Evolutionary conservation across 2,329 filamentous ascomycete genomes (phyloP), one percentile per base, ranked within the genome.

Genomic region (Hymenoscyphus albidus): DNA sequence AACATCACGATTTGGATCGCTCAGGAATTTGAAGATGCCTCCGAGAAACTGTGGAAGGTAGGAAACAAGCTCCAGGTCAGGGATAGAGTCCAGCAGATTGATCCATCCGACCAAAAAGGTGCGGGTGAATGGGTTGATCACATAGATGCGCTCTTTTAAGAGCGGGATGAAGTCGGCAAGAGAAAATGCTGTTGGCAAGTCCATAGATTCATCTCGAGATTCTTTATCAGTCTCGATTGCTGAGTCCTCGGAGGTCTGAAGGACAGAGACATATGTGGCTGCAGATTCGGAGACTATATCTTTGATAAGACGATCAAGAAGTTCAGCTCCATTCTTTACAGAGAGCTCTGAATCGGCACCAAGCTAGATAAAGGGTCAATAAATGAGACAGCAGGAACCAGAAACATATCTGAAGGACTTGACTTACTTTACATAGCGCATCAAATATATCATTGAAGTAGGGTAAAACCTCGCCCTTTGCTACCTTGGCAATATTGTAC

Each of bases 401-500:
- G 18, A 12, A n/a, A 51, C 22, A 27, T 3, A 27, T 22, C 12
- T 10, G n/a, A n/a, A n/a, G 10, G 62, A 16, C 39, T 65, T 56
- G 12, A 62, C 79, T 68, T 80, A 96, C 93, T 85, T 97, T 98
- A 81, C 93, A 97, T 62, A 99, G 81, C 27, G 95, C 93, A 80
- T 99, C 95, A 75, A 99, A 99, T 68, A 99, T 95, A 73, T 96
- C 91, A 78, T 99, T 99, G 79, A 99, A 99, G 81, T 97, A 99
- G 51, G 96, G 86, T 69, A 99, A 79, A 22, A 99, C 95, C 78
- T 99, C 95, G 44, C 96, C 95, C 79, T 99, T 99, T 66, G 94
- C 95, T 58, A 99, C 95, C 80, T 99, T 99, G 74, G 95, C 93
- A 75, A 99, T 99, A 78, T 99, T 99, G 80, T 99, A 99, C 95